phyloP scores from a whole-genome alignment of 352 stramenopile genomes.

The Globisporangium takayamanum region DNA sequence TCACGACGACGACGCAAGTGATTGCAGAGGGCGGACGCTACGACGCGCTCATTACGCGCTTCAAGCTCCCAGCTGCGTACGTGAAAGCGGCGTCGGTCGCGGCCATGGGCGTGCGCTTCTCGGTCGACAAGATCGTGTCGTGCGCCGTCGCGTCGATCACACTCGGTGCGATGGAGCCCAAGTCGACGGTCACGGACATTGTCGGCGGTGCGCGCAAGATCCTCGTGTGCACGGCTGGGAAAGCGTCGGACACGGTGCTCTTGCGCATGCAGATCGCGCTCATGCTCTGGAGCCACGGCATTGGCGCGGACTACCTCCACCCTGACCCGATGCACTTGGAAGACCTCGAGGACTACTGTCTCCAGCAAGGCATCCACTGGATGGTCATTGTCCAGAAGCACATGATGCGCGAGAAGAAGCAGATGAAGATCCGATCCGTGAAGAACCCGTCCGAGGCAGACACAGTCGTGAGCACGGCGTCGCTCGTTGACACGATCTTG shows the following conservation, averaged over 20 bases:
- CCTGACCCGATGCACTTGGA: conserved; percentile 72
- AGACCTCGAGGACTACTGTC: conserved; percentile 79
- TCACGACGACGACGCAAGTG: conserved; percentile 45
- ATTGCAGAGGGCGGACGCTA: conserved; percentile 82
- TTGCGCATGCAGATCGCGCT: conserved; percentile 77
- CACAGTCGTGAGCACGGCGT: conserved; percentile 51
- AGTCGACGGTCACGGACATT: conserved; percentile 26
- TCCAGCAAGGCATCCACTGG: conserved; percentile 65
- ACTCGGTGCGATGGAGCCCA: conserved; percentile 24
- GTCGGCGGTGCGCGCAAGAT: conserved; percentile 43
- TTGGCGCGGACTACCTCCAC: conserved; percentile 79
- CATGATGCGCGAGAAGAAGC: conserved; percentile 78
- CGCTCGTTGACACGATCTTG: conserved; percentile 59
- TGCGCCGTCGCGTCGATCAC: conserved; percentile 43
- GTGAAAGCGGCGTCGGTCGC: conserved; percentile 62
- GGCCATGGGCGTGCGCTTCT: conserved; percentile 82
- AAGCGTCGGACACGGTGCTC: conserved; percentile 62
- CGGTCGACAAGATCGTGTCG: conserved; percentile 81
- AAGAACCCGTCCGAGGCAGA: conserved; percentile 66
- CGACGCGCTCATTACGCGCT: conserved; percentile 72
- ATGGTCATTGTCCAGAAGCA: conserved; percentile 87
- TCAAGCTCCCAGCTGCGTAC: conserved; percentile 77
- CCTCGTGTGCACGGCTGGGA: conserved; percentile 72
- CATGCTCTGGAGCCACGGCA: conserved; percentile 63
- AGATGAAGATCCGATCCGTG: conserved; percentile 74